Evolutionary conservation across 306 rosid genomes (phyloP).

Genomic region (Dryas alaskensis): DNA sequence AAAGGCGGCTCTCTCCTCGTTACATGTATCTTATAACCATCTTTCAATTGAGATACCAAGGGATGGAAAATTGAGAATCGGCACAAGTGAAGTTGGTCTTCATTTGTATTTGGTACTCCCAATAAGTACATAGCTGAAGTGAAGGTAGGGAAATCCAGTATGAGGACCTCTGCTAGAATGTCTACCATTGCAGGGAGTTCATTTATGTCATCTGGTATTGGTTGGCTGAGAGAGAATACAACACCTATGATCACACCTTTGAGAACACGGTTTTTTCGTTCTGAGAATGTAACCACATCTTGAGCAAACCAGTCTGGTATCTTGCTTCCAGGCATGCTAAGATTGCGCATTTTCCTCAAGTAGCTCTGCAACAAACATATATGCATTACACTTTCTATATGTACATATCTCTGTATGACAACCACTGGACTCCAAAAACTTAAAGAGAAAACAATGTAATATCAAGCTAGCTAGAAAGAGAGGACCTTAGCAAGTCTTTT

Average conservation of each 20-base stretch:
- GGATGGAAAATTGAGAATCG: conserved; percentile 31
- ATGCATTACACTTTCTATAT: neutral
- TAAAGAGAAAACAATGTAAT: no score
- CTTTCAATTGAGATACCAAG: conserved; percentile 30
- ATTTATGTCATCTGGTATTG: conserved; percentile 14
- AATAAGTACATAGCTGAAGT: conserved; percentile 22
- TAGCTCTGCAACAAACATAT: conserved; percentile 39
- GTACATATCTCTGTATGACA: neutral
- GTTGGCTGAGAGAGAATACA: conserved; percentile 46
- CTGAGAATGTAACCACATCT: conserved; percentile 38
- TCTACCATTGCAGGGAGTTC: conserved; percentile 30
- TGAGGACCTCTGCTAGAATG: conserved; percentile 43
- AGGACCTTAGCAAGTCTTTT: conserved; percentile 57
- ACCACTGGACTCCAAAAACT: no score
- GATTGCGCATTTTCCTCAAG: conserved; percentile 44
- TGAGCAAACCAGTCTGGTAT: conserved; percentile 59
- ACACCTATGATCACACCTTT: conserved; percentile 43
- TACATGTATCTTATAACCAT: conserved; percentile 44
- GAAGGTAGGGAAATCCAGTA: conserved; percentile 24
- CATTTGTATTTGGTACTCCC: conserved; percentile 50
- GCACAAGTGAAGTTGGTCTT: conserved; percentile 50
- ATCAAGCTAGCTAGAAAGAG: neutral
- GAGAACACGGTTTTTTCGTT: conserved; percentile 35
- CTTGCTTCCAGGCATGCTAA: conserved; percentile 61
- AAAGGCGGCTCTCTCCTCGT: conserved; percentile 32